Percentiles rank a stretch among this genome's conserved stretches.
phyloP scores from a whole-genome alignment of 352 stramenopile species.

The Phytophthora pseudosyringae region DNA sequence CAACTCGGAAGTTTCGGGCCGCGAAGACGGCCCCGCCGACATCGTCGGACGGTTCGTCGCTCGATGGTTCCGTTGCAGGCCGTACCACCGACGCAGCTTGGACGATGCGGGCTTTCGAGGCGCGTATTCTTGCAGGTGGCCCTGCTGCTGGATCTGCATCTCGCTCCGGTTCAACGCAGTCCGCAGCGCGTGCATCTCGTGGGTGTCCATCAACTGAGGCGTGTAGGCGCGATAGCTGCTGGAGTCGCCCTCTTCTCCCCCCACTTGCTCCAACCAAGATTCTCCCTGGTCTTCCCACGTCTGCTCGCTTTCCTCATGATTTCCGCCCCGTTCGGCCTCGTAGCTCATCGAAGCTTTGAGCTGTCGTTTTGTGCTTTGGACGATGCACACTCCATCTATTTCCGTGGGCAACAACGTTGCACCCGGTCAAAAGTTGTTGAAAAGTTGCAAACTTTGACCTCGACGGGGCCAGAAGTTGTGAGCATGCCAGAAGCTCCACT shows the following conservation, averaged over 20 bases:
- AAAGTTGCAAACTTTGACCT: too few relatives aligned
- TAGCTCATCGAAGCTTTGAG: constrained; percentile 4
- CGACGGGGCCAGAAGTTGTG: too few relatives aligned
- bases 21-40: constrained; percentile 23
- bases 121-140: constrained; percentile 56
- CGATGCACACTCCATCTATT: too few relatives aligned
- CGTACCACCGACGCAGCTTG: constrained; percentile 23
- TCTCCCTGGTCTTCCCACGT: constrained; percentile 3
- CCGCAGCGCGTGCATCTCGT: constrained; percentile 54
- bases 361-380: too few relatives aligned
- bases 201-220: constrained; percentile 63
- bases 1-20: neutral
- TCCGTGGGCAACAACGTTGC: too few relatives aligned
- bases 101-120: constrained; percentile 37
- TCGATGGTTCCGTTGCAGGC: constrained; percentile 17
- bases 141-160: constrained; percentile 46
- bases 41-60: constrained; percentile 9
- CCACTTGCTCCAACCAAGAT: constrained; percentile 4
- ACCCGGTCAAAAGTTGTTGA: too few relatives aligned
- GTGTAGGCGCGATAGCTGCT: constrained; percentile 43
- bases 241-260: constrained; percentile 5
- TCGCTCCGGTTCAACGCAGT: constrained; percentile 45
- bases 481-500: too few relatives aligned
- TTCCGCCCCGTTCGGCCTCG: neutral
- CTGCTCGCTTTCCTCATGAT: neutral